Evolutionary conservation across 2,329 filamentous ascomycete species (phyloP).

Genomic region (Pestalotiopsis sp.): DNA sequence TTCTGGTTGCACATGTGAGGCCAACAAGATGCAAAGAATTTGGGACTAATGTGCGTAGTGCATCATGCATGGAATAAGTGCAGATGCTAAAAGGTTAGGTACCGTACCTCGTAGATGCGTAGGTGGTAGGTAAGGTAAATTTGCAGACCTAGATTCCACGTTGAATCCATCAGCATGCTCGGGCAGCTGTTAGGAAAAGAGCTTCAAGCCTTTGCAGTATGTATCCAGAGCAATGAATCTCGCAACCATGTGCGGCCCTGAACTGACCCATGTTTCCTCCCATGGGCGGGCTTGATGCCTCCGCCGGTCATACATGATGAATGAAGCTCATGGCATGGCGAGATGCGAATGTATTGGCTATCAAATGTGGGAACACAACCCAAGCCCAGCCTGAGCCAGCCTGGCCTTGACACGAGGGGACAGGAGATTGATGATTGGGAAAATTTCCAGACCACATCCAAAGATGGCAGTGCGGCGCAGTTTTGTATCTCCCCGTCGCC

Average conservation of each 20-base stretch:
- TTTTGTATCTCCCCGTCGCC: not conserved
- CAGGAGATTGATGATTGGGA: not conserved
- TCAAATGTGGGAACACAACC: not conserved
- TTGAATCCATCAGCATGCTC: not conserved
- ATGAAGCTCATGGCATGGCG: not conserved
- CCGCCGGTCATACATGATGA: not conserved
- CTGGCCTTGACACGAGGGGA: no score
- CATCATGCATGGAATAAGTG: not conserved
- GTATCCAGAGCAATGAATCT: not conserved
- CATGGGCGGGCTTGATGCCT: not conserved
- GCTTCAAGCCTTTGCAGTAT: not conserved
- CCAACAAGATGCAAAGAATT: not conserved
- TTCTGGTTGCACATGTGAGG: no score
- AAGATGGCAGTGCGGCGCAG: not conserved
- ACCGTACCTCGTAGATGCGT: no score
- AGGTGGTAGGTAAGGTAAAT: not conserved
- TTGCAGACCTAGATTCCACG: not conserved
- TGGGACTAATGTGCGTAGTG: not conserved
- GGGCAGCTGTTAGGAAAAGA: not conserved
- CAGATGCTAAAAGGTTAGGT: not conserved
- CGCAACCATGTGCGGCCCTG: not conserved
- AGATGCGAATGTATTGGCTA: not conserved
- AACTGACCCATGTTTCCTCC: not conserved
- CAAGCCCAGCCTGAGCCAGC: not conserved
- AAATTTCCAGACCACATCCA: not conserved